These are phyloP conservation scores for Acmispon strigosus DNA, from an alignment of 306 rosid genomes.

Conservation along the genomic window DNA sequence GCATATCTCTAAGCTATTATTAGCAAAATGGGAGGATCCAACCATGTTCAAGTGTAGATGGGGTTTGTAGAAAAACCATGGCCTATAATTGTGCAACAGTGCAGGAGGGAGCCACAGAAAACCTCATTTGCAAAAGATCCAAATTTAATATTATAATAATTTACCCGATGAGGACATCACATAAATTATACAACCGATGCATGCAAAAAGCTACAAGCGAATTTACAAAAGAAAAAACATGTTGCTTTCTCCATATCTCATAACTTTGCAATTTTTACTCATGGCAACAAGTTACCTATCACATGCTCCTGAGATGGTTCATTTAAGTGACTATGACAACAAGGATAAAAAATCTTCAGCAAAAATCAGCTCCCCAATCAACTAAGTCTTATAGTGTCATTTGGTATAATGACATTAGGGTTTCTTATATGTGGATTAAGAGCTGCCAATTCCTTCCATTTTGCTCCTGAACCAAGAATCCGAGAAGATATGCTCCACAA, in stretches of 20 bases:
- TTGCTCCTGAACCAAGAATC: constrained; percentile 41
- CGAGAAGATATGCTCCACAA: constrained; percentile 87
- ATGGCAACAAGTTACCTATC: not conserved
- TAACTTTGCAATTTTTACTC: not conserved
- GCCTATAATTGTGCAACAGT: too few relatives aligned
- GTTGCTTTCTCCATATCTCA: not conserved
- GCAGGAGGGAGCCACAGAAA: too few relatives aligned
- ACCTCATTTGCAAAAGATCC: too few relatives aligned
- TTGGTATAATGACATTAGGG: constrained; percentile 61
- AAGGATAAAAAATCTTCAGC: not conserved
- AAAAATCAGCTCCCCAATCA: constrained; percentile 19
- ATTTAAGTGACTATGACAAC: not conserved
- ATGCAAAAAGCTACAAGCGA: not conserved
- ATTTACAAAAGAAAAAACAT: constrained; percentile 14
- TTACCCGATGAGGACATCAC: not conserved
- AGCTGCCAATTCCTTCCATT: constrained; percentile 56
- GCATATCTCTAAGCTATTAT: too few relatives aligned
- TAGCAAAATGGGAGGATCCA: too few relatives aligned
- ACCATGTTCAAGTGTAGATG: too few relatives aligned
- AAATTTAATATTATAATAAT: too few relatives aligned
- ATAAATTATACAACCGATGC: constrained; percentile 14
- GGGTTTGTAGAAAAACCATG: too few relatives aligned
- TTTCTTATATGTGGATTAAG: constrained; percentile 60
- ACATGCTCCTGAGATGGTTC: not conserved
- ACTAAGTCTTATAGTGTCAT: constrained; percentile 44